Evolutionary conservation across 2,329 filamentous ascomycete genomes (phyloP), one percentile per base, ranked within the genome.

Genomic region (Fusarium circinatum): DNA sequence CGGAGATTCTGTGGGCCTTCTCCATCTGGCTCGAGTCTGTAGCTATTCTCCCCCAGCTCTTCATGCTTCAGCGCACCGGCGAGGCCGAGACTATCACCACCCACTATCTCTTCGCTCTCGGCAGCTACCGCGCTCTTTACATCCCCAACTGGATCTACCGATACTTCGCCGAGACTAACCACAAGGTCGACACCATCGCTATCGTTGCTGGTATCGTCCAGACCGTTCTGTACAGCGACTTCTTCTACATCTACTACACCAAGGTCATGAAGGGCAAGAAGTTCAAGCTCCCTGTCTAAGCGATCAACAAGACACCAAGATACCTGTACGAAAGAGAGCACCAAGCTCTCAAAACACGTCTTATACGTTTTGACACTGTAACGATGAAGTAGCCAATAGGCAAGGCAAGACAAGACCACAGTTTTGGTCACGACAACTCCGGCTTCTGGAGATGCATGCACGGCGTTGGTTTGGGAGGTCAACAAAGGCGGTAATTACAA

Each of bases 1-100:
- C 90, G 34, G 96, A 98, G 90, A 94, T 99, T 72, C 88, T 97
- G 55, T 99, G 96, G 96, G 93, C 96, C 28, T 99, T 98, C 83
- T 97, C 93, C 61, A 98, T 99, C 83, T 99, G 96, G 96, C 90
- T 99, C 38, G 96, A 99, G 86, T 92, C 93, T 9, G 96, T 99
- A 24, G 96, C 96, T 59, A 99, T 99, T 78, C 89, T 99, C 69
- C 96, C 96, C 4, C 96, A 99, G 86, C 89, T 99, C 60, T 98
- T 99, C 84, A 97, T 99, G 94, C 88, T 99, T 73, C 96, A 99
- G 85, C 89, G 96, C 79, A 99, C 96, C 1, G 97, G 96, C 76
- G 96, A 98, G 85, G 97, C 96, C 17, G 96, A 99, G 85, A 98
- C 96, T n/a, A 99, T 99, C 80, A 99, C 96, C 18, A 98, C 95